phyloP scores from a whole-genome alignment of 345 rosid species.

The Salix exigua region DNA sequence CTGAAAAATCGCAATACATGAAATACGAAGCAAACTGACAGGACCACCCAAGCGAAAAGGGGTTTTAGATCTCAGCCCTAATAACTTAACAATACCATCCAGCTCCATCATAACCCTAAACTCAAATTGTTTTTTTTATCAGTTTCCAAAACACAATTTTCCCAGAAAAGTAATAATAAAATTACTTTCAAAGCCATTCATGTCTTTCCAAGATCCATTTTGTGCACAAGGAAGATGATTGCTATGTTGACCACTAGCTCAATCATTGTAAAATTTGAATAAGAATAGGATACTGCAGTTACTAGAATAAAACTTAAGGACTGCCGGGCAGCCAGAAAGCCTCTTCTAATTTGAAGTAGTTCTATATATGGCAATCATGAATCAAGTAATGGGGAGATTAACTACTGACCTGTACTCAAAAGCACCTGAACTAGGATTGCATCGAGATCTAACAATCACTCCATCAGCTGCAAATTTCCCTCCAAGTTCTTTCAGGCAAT shows the following conservation, averaged over 20 bases:
- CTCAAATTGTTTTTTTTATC: not conserved
- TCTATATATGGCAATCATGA: not conserved
- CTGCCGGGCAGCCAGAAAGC: not conserved
- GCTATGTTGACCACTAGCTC: not conserved
- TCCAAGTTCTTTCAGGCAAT: constrained; percentile 49
- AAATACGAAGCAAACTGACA: not conserved
- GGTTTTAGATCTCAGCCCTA: not conserved
- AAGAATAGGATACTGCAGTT: not conserved
- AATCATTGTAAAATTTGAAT: not conserved
- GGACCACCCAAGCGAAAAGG: not conserved
- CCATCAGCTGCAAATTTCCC: constrained; percentile 45
- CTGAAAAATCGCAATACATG: not conserved
- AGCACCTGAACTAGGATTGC: constrained; percentile 46
- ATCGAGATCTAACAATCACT: constrained; percentile 38
- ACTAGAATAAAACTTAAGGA: not conserved
- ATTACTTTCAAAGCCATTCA: not conserved
- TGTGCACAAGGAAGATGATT: not conserved
- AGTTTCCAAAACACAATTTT: not conserved
- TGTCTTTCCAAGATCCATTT: not conserved
- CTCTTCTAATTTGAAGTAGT: not conserved
- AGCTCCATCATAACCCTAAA: not conserved
- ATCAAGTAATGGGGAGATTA: not conserved
- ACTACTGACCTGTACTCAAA: constrained; percentile 52
- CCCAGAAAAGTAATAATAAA: not conserved
- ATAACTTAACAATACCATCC: not conserved